These are phyloP conservation scores for Sonneratia caseolaris DNA, from an alignment of 345 rosid genomes.

Conservation along the genomic window DNA sequence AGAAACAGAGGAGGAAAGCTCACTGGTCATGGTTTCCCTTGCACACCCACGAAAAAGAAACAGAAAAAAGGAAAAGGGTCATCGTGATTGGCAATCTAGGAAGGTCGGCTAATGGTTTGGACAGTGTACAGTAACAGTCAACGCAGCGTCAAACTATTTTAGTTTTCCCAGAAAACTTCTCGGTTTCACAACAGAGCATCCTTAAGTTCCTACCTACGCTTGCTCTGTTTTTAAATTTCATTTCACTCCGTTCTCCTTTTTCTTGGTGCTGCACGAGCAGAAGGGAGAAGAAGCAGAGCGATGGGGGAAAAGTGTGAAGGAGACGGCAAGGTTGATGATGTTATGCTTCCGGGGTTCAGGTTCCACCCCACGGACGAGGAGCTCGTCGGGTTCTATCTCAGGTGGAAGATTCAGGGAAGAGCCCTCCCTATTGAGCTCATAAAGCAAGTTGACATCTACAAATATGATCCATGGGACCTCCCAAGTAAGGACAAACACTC, in stretches of 20 bases:
- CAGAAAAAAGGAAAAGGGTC: not conserved
- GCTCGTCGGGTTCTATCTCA: conserved; percentile 79
- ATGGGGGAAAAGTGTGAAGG: conserved; percentile 29
- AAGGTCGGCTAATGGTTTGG: not conserved
- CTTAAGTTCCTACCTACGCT: not conserved
- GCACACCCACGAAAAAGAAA: not conserved
- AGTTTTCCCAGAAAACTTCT: conserved; percentile 3
- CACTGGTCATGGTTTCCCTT: not conserved
- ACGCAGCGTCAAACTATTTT: not conserved
- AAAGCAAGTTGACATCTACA: conserved; percentile 87
- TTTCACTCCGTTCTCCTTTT: not conserved
- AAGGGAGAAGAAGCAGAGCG: not conserved
- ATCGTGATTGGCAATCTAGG: not conserved
- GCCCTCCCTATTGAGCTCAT: conserved; percentile 70
- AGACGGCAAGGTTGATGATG: conserved; percentile 51
- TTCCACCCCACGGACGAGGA: conserved; percentile 98
- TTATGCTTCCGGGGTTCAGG: conserved; percentile 80
- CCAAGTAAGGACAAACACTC: conserved; percentile 56
- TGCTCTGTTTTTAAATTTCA: not conserved
- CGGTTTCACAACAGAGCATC: not conserved
- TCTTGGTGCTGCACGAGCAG: not conserved
- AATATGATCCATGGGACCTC: conserved; percentile 95
- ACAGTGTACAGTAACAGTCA: not conserved
- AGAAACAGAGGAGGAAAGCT: not conserved
- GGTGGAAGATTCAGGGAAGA: conserved; percentile 49